These are phyloP conservation scores for Rutstroemia sp. DNA, from an alignment of 2,329 filamentous ascomycete genomes.

Conservation along the genomic window DNA sequence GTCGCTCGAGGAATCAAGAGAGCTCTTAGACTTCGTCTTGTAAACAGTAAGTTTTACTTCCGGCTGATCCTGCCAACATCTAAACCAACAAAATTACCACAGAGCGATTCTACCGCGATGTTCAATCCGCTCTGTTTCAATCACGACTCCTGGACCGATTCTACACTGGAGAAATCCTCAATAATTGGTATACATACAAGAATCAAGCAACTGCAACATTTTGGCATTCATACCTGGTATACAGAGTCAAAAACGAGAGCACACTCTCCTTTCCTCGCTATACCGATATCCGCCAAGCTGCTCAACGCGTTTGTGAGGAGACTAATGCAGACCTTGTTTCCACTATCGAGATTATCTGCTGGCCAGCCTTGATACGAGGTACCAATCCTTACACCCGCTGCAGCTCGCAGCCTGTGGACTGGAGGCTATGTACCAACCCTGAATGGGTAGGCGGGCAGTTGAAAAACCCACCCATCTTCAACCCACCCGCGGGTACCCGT, in stretches of 20 bases:
- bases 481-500: too few relatives aligned
- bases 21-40: neutral
- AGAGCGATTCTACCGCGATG: neutral
- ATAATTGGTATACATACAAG: conserved; percentile 1
- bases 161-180: neutral
- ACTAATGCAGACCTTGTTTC: neutral
- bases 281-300: conserved; percentile 6
- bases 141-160: neutral
- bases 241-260: conserved; percentile 9
- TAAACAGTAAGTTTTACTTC: neutral
- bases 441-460: too few relatives aligned
- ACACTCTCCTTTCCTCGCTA: neutral
- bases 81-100: neutral
- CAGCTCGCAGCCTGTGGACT: too few relatives aligned
- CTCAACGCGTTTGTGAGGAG: conserved; percentile 11
- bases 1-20: neutral
- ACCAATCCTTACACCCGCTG: neutral
- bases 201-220: conserved; percentile 6
- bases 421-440: too few relatives aligned
- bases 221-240: conserved; percentile 16
- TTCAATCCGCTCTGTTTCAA: neutral
- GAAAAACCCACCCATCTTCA: too few relatives aligned
- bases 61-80: neutral
- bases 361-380: conserved; percentile 4
- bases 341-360: conserved; percentile 14